Evolutionary conservation across 2,329 filamentous ascomycete genomes (phyloP), one percentile per base, ranked within the genome.

Genomic region (Diaporthe citrichinensis): DNA sequence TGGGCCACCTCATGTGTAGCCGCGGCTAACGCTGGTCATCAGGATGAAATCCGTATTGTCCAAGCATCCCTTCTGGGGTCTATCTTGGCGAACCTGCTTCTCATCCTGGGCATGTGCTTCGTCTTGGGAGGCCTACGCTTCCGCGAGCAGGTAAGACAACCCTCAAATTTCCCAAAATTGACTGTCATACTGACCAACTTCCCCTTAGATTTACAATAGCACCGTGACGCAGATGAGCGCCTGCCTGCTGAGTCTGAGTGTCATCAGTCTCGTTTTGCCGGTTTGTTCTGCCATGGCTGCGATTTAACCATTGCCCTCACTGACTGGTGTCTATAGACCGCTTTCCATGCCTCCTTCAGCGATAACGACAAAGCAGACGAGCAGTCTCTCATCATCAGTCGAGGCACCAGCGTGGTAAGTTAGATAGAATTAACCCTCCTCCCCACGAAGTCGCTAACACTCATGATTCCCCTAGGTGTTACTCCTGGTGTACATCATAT

Each of bases 141-240:
- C 84, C 93, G 94, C 82, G 96, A 98, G 86, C 96, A 98, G 87
- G 92, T 92, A 80, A 77, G 86, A 79, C 55, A 39, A 72, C 61
- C n/a, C 8, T 34, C 25, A 25, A 17, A 7, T 34, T 9, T 8
- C 31, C 44, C 20, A 36, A 36, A 31, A 67, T 41, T 62, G 17
- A 28, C 53, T 46, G 49, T 59, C 55, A 15, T 71, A 78, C 36
- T 69, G 44, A 74, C 31, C 36, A 17, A n/a, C n/a, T n/a, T 15
- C 72, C 6, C 7, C 10, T 12, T 1, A 94, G 91, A 93, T 98
- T 77, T 98, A 98, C 86, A 98, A 98, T 85, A 97, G 92, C 85
- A 98, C 95, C 31, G 95, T 98, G 75, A 98, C 95, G 0, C 95
- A 98, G 83, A 98, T 98, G 95, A 98, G 95, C 82, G 96, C 96